Conservation (phyloP, 331 rosid species). For the Malus hybrid region DNA sequence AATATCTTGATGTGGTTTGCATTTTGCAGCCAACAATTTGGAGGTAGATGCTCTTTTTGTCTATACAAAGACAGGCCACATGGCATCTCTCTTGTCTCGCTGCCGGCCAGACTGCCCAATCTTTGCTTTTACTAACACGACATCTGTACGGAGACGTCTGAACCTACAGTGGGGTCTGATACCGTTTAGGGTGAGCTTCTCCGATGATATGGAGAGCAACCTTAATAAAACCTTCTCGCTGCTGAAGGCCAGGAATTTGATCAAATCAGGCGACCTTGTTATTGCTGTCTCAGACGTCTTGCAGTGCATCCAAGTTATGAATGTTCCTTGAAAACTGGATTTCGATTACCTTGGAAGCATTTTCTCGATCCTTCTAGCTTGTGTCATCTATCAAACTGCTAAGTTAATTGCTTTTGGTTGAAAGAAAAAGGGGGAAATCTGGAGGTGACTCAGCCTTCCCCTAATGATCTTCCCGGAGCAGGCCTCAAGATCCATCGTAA, state of each 20-base stretch:
- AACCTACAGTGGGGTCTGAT: conserved; percentile 95
- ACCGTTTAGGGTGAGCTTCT: conserved; percentile 82
- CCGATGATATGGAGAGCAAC: conserved; percentile 89
- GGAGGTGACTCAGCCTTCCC: neutral
- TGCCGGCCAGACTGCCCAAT: conserved; percentile 95
- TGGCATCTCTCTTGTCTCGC: conserved; percentile 88
- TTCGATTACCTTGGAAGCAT: neutral
- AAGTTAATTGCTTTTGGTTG: neutral
- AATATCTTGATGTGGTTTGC: conserved; percentile 5
- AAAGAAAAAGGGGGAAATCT: neutral
- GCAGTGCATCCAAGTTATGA: conserved; percentile 90
- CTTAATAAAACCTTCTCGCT: conserved; percentile 73
- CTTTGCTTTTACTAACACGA: conserved; percentile 69
- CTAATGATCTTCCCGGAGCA: neutral
- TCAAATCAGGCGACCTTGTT: conserved; percentile 95
- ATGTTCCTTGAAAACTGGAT: conserved; percentile 57
- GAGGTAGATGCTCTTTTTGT: conserved; percentile 88
- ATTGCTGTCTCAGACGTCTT: conserved; percentile 88
- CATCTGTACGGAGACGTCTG: conserved; percentile 73
- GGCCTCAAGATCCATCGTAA: neutral
- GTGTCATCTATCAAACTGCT: neutral
- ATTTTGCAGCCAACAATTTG: conserved; percentile 68
- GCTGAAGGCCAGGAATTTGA: conserved; percentile 84
- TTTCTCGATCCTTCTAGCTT: conserved; percentile 5
- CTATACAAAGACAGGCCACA: conserved; percentile 81